These are phyloP conservation scores for Suhomyces kilbournensis DNA, from an alignment of 805 yeast genomes.

Conservation along the genomic window DNA sequence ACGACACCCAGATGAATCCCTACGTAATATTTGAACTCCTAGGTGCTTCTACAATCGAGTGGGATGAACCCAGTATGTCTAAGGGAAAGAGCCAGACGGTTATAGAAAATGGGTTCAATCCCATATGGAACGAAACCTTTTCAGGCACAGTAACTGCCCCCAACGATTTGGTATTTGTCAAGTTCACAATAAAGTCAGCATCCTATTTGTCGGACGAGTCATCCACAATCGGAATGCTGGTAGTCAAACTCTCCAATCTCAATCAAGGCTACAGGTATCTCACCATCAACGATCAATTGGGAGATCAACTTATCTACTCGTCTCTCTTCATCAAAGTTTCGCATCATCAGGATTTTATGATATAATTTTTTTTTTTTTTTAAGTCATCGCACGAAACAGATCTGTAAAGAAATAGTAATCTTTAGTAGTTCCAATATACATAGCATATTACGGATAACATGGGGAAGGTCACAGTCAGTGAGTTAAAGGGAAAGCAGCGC, in stretches of 20 bases:
- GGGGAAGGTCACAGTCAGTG: constrained; percentile 64
- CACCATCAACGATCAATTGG: constrained; percentile 71
- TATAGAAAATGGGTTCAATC: constrained; percentile 79
- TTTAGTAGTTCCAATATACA: not conserved
- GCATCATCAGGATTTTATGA: not conserved
- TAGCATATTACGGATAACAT: constrained; percentile 28
- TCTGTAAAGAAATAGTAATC: not conserved
- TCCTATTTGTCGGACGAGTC: constrained; percentile 2
- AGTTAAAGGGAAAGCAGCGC: constrained; percentile 55
- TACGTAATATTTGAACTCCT: constrained; percentile 58
- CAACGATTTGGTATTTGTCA: constrained; percentile 53
- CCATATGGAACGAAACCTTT: constrained; percentile 68
- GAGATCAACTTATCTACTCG: constrained; percentile 65
- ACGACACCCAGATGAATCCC: constrained; percentile 52
- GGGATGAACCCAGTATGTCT: constrained; percentile 16
- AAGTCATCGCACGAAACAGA: constrained; percentile 5
- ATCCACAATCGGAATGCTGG: constrained; percentile 52
- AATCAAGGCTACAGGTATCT: constrained; percentile 80
- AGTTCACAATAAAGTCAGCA: constrained; percentile 29
- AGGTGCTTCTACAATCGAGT: constrained; percentile 37
- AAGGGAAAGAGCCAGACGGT: constrained; percentile 27
- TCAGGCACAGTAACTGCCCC: constrained; percentile 37
- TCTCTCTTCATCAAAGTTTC: constrained; percentile 43
- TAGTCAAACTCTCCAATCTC: constrained; percentile 59
- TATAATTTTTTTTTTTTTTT: constrained; percentile 1